Base-by-base conservation (phyloP, 1,284 basidiomycete genomes). In the Tremellales sp. region DNA sequence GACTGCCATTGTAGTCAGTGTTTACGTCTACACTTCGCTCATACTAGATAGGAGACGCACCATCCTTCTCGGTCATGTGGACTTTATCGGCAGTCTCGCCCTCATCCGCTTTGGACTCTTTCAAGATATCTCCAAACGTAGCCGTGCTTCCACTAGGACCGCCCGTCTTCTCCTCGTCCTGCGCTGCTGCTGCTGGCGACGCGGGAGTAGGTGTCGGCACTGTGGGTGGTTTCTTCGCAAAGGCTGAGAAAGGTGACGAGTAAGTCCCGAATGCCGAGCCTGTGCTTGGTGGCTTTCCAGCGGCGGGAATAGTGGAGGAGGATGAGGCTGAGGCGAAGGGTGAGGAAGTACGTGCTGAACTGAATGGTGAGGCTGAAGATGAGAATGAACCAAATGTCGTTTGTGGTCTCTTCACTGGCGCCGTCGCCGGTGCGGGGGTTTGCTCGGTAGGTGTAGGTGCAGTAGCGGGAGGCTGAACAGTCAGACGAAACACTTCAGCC, bases 11-110 rank as follows among this genome's bases (percentile, higher is more conserved):
- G 23, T 13, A 13, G 19, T 27, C 29, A 40, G n/a, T 40, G 40
- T 25, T 4, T 17, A 15, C 33, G 33, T n/a, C 4, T 36, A 31
- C 15, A 8, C 29, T 31, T 31, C 33, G 49, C 15, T 43, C 17
- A 45, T 36, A 52, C 46, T 43, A 19, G 25, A 17, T 29, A 3
- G 31, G 29, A 37, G 33, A 37, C 29, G 15, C 27, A 85, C 87
- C 80, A 69, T 87, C 84, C 74, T 87, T 84, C 66, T 84, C 83
- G 13, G 80, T 81, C 62, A 84, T 61, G 23, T 66, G 60, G 2
- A 69, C 45, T 57, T 72, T 71, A 23, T 65, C 61, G 48, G 79
- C 71, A 58, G 67, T 63, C 19, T 72, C 74, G 19, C 78, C 78
- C 36, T 78, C 54, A 4, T 57, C 58, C 26, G 51, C 61, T 47